These are phyloP conservation scores for Lentinus tigrinus DNA, from an alignment of 768 basidiomycete genomes.

Conservation along the genomic window DNA sequence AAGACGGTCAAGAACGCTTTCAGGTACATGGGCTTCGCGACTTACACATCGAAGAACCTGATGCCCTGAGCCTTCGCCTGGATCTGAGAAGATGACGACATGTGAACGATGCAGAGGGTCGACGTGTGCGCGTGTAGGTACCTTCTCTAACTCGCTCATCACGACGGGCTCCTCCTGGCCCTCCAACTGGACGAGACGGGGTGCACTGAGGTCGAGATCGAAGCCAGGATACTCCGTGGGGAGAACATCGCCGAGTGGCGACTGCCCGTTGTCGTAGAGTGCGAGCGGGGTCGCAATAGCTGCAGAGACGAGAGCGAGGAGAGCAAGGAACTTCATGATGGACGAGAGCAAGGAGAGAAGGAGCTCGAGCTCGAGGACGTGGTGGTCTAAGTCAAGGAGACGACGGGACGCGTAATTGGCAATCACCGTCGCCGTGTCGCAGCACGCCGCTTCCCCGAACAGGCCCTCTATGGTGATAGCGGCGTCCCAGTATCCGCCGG, in stretches of 20 bases:
- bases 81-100: slow-evolving; percentile 47
- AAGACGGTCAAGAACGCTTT: neutral
- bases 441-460: neutral
- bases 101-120: neutral
- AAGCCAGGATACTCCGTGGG: slow-evolving; percentile 52
- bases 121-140: slow-evolving; percentile 25
- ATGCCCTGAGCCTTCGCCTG: slow-evolving; percentile 72
- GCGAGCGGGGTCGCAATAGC: slow-evolving; percentile 41
- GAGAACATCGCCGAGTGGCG: slow-evolving; percentile 33
- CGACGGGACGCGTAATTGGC: neutral
- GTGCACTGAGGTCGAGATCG: slow-evolving; percentile 67
- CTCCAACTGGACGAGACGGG: slow-evolving; percentile 74
- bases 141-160: slow-evolving; percentile 93
- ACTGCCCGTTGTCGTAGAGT: slow-evolving; percentile 33
- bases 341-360: slow-evolving; percentile 4
- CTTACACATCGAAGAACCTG: slow-evolving; percentile 86
- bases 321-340: slow-evolving; percentile 49
- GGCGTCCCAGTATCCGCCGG: neutral
- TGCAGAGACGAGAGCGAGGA: slow-evolving; percentile 45
- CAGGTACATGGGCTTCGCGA: slow-evolving; percentile 1
- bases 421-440: neutral
- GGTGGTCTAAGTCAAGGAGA: neutral
- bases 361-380: slow-evolving; percentile 4
- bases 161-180: slow-evolving; percentile 61
- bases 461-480: neutral